phyloP scores from a whole-genome alignment of 1,284 basidiomycete genomes.

The Puccinia horiana region DNA sequence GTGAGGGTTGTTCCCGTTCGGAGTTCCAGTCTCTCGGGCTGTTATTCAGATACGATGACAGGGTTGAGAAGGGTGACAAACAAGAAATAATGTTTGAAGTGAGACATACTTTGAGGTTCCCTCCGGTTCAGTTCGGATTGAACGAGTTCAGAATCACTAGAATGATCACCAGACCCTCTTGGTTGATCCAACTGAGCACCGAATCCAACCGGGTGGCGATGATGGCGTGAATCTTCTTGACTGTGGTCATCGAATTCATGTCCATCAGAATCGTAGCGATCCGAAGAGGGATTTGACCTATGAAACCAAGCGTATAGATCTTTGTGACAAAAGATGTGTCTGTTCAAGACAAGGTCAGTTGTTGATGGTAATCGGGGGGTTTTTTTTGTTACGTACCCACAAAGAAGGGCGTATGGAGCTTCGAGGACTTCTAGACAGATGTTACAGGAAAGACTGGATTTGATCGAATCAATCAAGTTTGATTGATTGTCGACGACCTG shows the following conservation, averaged over 20 bases:
- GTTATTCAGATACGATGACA: background rate
- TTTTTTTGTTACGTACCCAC: constrained; percentile 36
- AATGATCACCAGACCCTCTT: background rate
- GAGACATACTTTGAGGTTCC: constrained; percentile 2
- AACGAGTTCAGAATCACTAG: constrained; percentile 11
- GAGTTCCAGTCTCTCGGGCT: background rate
- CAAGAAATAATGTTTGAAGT: background rate
- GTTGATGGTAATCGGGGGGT: background rate
- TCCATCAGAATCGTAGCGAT: constrained; percentile 12
- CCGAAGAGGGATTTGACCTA: constrained; percentile 19
- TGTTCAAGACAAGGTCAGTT: constrained; percentile 18
- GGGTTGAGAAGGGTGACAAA: background rate
- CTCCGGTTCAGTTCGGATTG: background rate
- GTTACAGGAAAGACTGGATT: constrained; percentile 50
- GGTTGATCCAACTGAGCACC: background rate
- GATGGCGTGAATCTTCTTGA: background rate
- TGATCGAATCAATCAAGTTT: constrained; percentile 39
- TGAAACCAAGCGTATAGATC: constrained; percentile 53
- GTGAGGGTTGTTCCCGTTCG: background rate
- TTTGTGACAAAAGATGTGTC: constrained; percentile 52
- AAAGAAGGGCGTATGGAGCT: constrained; percentile 50
- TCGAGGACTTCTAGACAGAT: constrained; percentile 51
- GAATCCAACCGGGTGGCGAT: background rate
- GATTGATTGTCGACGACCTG: constrained; percentile 46
- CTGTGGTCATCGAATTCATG: background rate